Conservation (phyloP, 1,284 basidiomycete species). For the Trametes pubescens region DNA sequence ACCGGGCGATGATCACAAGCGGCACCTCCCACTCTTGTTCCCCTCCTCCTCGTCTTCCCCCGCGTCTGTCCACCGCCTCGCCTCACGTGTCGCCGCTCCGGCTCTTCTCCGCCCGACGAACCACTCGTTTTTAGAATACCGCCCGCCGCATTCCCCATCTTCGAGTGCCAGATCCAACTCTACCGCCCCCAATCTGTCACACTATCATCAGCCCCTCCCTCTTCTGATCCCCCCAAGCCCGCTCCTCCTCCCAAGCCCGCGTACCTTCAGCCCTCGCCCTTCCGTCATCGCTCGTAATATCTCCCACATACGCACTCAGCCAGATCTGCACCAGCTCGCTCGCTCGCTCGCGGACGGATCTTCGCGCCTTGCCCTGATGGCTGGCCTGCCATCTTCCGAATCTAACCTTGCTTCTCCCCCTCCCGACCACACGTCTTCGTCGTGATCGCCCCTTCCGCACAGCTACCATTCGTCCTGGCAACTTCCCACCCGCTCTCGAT, state of each 20-base stretch:
- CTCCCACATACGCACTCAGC: neutral
- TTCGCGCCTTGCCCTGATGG: neutral
- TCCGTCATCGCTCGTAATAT: neutral
- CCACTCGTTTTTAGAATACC: neutral
- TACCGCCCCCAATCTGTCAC: neutral
- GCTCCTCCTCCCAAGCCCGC: neutral
- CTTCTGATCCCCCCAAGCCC: neutral
- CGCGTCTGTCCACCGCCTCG: neutral
- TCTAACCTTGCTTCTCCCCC: conserved; percentile 7
- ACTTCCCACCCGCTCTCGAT: conserved; percentile 1
- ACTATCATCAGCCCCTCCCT: neutral
- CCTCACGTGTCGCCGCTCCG: neutral
- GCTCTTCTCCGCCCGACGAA: neutral
- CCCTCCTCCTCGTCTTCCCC: neutral
- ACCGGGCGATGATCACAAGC: neutral
- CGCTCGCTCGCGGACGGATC: neutral
- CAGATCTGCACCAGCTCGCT: too few relatives aligned
- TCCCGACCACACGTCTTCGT: neutral
- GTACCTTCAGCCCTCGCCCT: neutral
- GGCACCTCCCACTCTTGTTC: neutral
- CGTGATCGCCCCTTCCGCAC: neutral
- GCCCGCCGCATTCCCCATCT: neutral
- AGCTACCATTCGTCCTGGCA: too few relatives aligned
- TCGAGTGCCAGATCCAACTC: too few relatives aligned
- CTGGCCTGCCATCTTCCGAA: neutral